These are phyloP conservation scores for Parachaetomium inaequale DNA, from an alignment of 495 filamentous ascomycete genomes.

Conservation along the genomic window DNA sequence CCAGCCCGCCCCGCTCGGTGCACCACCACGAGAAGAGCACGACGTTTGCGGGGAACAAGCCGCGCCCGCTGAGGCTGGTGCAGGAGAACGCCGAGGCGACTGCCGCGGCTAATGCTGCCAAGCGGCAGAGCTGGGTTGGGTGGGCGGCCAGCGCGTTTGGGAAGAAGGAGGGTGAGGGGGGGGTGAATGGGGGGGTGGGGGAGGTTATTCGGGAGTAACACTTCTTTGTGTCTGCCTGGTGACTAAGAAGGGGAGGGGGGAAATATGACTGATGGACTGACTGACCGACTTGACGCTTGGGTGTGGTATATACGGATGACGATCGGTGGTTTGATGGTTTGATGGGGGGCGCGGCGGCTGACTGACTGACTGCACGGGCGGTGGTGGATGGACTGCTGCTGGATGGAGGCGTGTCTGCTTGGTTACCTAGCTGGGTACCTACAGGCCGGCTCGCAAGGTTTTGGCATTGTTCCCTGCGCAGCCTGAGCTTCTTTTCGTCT, in stretches of 20 bases:
- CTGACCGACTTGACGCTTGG: no score
- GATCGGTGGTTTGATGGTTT: background rate
- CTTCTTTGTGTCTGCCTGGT: no score
- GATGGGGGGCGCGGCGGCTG: background rate
- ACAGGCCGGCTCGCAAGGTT: background rate
- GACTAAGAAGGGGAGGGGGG: background rate
- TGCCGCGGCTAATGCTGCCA: conserved; percentile 34
- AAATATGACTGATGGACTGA: background rate
- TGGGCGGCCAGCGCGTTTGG: conserved; percentile 46
- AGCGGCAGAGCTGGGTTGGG: conserved; percentile 55
- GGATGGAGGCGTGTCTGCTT: background rate
- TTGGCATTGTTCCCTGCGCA: background rate
- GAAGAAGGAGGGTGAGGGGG: conserved; percentile 36
- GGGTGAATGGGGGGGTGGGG: background rate
- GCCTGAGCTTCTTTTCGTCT: background rate
- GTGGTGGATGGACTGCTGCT: background rate
- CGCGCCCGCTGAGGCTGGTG: conserved; percentile 82
- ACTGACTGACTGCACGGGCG: background rate
- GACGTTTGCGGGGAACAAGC: conserved; percentile 65
- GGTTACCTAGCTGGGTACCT: background rate
- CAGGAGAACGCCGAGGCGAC: conserved; percentile 52
- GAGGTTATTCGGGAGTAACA: conserved; percentile 32
- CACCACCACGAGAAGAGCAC: conserved; percentile 57
- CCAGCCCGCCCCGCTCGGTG: conserved; percentile 46
- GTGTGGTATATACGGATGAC: background rate